Percentiles rank a stretch among this genome's conserved stretches.
These are phyloP conservation scores for Fusarium papillatum DNA, from an alignment of 2,329 filamentous ascomycete genomes.

Conservation along the genomic window DNA sequence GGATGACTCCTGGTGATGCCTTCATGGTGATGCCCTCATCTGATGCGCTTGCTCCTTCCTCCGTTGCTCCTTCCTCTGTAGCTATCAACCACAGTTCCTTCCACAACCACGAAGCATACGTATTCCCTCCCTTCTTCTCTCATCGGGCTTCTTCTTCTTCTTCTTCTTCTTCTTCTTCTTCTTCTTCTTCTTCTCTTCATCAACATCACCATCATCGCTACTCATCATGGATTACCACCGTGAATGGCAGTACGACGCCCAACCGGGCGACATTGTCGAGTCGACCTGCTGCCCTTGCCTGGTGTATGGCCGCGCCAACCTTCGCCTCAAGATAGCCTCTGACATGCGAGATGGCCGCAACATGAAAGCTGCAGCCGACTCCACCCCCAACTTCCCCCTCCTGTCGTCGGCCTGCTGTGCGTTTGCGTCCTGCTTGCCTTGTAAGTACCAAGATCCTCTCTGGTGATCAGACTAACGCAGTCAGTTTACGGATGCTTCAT, in stretches of 20 bases:
- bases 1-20: background rate
- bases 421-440: slow-evolving; percentile 40
- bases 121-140: background rate
- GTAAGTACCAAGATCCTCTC: slow-evolving; percentile 29
- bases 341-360: background rate
- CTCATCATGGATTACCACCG: background rate
- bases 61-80: background rate
- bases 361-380: too few species aligned
- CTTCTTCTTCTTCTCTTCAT: background rate
- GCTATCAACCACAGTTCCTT: background rate
- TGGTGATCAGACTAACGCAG: background rate
- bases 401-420: slow-evolving; percentile 6
- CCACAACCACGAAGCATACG: background rate
- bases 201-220: background rate
- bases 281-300: slow-evolving; percentile 16
- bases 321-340: background rate
- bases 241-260: slow-evolving; percentile 2
- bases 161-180: background rate
- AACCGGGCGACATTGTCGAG: background rate
- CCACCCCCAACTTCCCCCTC: too few species aligned
- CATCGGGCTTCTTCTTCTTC: background rate
- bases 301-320: slow-evolving; percentile 16
- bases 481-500: slow-evolving; percentile 49
- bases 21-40: background rate
- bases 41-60: background rate